Evolutionary conservation across 257 asterid species (phyloP).

Genomic region (Nemophila menziesii): DNA sequence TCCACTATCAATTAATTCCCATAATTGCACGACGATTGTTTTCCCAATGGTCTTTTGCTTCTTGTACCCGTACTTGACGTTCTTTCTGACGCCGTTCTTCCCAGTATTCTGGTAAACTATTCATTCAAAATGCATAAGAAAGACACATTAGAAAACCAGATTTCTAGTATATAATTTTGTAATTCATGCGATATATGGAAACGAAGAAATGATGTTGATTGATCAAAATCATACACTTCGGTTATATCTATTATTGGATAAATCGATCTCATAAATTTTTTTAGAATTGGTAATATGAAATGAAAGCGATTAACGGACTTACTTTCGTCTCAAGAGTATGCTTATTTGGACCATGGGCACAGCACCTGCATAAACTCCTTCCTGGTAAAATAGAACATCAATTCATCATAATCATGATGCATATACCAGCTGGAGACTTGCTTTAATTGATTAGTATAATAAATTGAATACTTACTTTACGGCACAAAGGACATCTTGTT

Average conservation of each 20-base stretch:
- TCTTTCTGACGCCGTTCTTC: slow-evolving; percentile 15
- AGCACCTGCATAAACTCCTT: slow-evolving; percentile 12
- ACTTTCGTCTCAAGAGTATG: slow-evolving; percentile 13
- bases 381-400: slow-evolving; percentile 2
- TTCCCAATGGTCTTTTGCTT: slow-evolving; percentile 16
- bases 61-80: slow-evolving; percentile 8
- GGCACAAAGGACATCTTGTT: slow-evolving; percentile 16
- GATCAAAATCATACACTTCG: too few species aligned
- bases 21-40: slow-evolving; percentile 9
- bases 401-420: not conserved
- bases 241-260: too few species aligned
- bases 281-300: too few species aligned
- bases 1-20: slow-evolving; percentile 11
- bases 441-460: not conserved
- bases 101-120: slow-evolving; percentile 18
- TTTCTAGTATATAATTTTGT: too few species aligned
- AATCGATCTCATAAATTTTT: too few species aligned
- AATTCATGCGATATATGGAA: too few species aligned
- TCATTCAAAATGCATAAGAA: not conserved
- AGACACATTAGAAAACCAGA: too few species aligned
- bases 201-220: too few species aligned
- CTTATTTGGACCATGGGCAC: slow-evolving; percentile 11
- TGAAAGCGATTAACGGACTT: not conserved
- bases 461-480: slow-evolving; percentile 7
- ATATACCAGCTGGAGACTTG: too few species aligned